These are phyloP conservation scores for Sporothrix inflata DNA, from an alignment of 2,329 filamentous ascomycete species.

Conservation along the genomic window DNA sequence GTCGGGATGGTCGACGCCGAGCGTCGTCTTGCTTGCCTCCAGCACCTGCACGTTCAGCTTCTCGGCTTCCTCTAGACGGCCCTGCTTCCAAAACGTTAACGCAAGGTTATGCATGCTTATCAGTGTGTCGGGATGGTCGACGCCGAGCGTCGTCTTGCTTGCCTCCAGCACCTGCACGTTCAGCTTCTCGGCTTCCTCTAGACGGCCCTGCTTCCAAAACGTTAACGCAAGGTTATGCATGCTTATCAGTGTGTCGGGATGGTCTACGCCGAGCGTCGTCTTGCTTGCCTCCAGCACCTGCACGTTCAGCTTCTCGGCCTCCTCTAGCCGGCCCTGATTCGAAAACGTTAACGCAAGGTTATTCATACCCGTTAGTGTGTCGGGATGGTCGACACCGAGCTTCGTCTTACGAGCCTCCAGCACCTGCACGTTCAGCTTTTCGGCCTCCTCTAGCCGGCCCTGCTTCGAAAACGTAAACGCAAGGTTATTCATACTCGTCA, in stretches of 20 bases:
- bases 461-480: not conserved
- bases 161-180: not conserved
- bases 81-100: not conserved
- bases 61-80: conserved; percentile 32
- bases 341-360: not conserved
- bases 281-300: not conserved
- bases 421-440: conserved; percentile 25
- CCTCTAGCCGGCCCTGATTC: not conserved
- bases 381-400: not conserved
- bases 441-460: conserved; percentile 32
- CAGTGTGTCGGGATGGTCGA: conserved; percentile 16
- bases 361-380: not conserved
- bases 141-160: not conserved
- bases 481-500: not conserved
- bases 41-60: conserved; percentile 13
- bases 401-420: not conserved
- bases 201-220: not conserved
- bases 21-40: not conserved
- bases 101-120: not conserved
- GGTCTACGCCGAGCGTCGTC: not conserved
- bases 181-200: not conserved
- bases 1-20: conserved; percentile 12
- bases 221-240: not conserved
- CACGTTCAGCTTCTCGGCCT: not conserved
- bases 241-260: not conserved